A percentile compares a stretch with the other conserved stretches of the same genome.
These are phyloP conservation scores for Metschnikowia koreensis DNA, from an alignment of 805 yeast genomes.

Conservation along the genomic window DNA sequence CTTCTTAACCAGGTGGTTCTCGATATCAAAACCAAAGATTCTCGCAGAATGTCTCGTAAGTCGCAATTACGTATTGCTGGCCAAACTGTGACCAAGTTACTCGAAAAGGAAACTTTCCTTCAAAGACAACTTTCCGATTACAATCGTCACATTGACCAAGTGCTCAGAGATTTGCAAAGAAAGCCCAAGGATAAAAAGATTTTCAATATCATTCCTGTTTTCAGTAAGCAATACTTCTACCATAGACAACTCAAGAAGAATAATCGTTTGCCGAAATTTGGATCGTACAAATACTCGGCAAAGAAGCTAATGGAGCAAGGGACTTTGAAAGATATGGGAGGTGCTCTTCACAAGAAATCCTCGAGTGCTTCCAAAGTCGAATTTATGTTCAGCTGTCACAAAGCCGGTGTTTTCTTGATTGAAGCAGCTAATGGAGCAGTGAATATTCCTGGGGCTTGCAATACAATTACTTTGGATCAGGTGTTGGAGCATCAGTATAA, in stretches of 20 bases:
- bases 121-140: conserved; percentile 46
- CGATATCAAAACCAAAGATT: conserved; percentile 60
- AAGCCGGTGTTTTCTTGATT: conserved; percentile 66
- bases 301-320: conserved; percentile 73
- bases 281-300: conserved; percentile 74
- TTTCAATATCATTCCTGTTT: conserved; percentile 49
- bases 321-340: conserved; percentile 58
- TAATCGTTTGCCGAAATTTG: conserved; percentile 70
- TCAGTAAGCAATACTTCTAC: conserved; percentile 74
- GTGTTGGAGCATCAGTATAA: conserved; percentile 74
- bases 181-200: conserved; percentile 46
- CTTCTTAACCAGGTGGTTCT: conserved; percentile 78
- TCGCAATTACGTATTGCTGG: conserved; percentile 41
- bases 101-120: conserved; percentile 45
- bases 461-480: conserved; percentile 64
- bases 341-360: conserved; percentile 36
- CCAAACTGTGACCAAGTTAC: conserved; percentile 43
- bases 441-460: conserved; percentile 60
- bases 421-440: conserved; percentile 73
- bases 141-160: conserved; percentile 44
- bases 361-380: conserved; percentile 64
- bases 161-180: conserved; percentile 43
- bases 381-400: conserved; percentile 73
- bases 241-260: conserved; percentile 64
- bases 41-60: conserved; percentile 41